Percentiles rank a stretch among this genome's conserved stretches.
Conservation (phyloP, 192 early-diverging fungal species). For the Coemansia umbellata region DNA sequence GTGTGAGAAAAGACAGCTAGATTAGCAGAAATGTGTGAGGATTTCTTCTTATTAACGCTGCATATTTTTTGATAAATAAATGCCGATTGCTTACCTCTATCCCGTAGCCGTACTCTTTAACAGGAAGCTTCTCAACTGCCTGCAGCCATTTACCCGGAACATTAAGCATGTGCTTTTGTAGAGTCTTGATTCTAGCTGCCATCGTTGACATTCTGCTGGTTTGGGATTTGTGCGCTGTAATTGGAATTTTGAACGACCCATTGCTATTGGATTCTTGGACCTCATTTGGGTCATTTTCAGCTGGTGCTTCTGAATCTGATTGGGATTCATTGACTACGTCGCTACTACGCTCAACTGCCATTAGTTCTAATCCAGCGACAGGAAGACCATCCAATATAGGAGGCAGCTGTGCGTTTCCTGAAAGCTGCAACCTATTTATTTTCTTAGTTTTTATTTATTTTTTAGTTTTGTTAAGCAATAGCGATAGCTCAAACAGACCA, state of each 20-base stretch:
- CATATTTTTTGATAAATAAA: too few species aligned
- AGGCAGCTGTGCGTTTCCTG: too few species aligned
- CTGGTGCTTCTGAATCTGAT: not conserved
- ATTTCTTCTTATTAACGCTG: too few species aligned
- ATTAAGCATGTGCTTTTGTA: slow-evolving; percentile 41
- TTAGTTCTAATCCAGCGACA: slow-evolving; percentile 26
- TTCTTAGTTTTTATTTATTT: too few species aligned
- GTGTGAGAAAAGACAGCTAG: too few species aligned
- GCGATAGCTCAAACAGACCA: too few species aligned
- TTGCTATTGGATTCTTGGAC: slow-evolving; percentile 3
- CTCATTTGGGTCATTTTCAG: not conserved
- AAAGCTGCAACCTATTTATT: too few species aligned
- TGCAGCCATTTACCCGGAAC: slow-evolving; percentile 49
- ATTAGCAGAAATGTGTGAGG: too few species aligned
- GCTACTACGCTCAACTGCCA: not conserved
- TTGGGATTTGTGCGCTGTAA: slow-evolving; percentile 30
- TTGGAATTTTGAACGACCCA: slow-evolving; percentile 33
- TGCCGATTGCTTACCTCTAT: slow-evolving; percentile 48
- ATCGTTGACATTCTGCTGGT: slow-evolving; percentile 38
- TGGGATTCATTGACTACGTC: slow-evolving; percentile 1
- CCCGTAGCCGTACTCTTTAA: slow-evolving; percentile 48
- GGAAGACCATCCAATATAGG: slow-evolving; percentile 29
- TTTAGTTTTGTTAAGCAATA: too few species aligned
- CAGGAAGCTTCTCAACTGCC: slow-evolving; percentile 33
- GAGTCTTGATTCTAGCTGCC: slow-evolving; percentile 22